These are phyloP conservation scores for Biscogniauxia sp. DNA, from an alignment of 2,329 filamentous ascomycete species.

Conservation along the genomic window DNA sequence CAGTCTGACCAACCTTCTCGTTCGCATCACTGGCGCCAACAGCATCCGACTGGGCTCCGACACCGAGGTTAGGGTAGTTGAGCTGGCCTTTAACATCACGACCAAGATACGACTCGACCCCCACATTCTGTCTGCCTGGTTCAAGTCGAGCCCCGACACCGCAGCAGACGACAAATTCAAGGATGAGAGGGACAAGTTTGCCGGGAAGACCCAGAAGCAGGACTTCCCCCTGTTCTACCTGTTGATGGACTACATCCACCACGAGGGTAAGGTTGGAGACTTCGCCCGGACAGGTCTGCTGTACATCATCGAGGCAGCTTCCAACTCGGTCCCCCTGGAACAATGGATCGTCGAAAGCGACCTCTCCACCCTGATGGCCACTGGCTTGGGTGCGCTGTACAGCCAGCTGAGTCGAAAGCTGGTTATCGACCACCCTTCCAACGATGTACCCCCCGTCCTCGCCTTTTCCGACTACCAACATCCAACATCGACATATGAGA, in stretches of 20 bases:
- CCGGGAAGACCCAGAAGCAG: slow-evolving; percentile 80
- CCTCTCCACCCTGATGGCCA: slow-evolving; percentile 94
- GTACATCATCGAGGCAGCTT: slow-evolving; percentile 93
- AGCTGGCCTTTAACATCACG: slow-evolving; percentile 91
- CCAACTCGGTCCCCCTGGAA: slow-evolving; percentile 77
- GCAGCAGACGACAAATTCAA: slow-evolving; percentile 39
- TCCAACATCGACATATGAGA: slow-evolving; percentile 64
- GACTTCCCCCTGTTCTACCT: slow-evolving; percentile 97
- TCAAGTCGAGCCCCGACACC: slow-evolving; percentile 56
- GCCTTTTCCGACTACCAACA: slow-evolving; percentile 86
- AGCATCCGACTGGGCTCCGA: slow-evolving; percentile 73
- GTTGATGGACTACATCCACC: slow-evolving; percentile 93
- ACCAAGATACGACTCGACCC: slow-evolving; percentile 93
- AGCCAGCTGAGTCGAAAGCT: slow-evolving; percentile 71
- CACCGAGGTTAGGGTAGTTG: slow-evolving; percentile 84
- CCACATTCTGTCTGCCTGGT: slow-evolving; percentile 86
- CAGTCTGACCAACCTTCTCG: slow-evolving; percentile 81
- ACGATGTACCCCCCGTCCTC: slow-evolving; percentile 77
- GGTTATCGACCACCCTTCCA: slow-evolving; percentile 72
- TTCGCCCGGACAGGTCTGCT: slow-evolving; percentile 92
- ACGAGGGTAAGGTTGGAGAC: slow-evolving; percentile 90
- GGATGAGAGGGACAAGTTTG: slow-evolving; percentile 65
- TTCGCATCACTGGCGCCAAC: slow-evolving; percentile 72
- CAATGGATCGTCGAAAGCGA: slow-evolving; percentile 98
- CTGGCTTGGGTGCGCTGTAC: slow-evolving; percentile 77